A percentile compares a stretch with the other conserved stretches of the same genome.
Conservation (phyloP, 177 flowering plant genomes). For the Tripterygium wilfordii region DNA sequence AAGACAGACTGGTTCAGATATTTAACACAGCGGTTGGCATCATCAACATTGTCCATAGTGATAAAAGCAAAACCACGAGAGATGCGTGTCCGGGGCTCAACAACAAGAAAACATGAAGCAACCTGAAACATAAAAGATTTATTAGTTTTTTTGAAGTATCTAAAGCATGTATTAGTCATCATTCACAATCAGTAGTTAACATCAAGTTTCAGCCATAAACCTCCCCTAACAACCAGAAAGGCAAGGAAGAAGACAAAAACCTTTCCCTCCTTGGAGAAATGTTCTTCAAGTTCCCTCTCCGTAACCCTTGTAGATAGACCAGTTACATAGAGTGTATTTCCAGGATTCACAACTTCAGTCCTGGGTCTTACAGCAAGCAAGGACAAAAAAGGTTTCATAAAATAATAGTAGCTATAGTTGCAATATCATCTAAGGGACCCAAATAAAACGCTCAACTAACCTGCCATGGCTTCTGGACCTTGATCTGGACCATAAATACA, state of each 20-base stretch:
- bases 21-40: slow-evolving; percentile 83
- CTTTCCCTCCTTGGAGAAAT: slow-evolving; percentile 91
- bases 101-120: slow-evolving; percentile 66
- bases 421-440: too few species aligned
- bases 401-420: not conserved
- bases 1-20: slow-evolving; percentile 84
- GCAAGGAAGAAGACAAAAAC: slow-evolving; percentile 23
- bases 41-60: slow-evolving; percentile 77
- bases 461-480: slow-evolving; percentile 33
- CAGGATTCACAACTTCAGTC: slow-evolving; percentile 54
- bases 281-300: slow-evolving; percentile 77
- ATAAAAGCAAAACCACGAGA: slow-evolving; percentile 98
- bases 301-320: slow-evolving; percentile 87
- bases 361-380: too few species aligned
- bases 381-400: too few species aligned
- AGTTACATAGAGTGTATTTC: slow-evolving; percentile 90
- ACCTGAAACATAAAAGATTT: slow-evolving; percentile 45
- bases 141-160: too few species aligned
- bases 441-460: too few species aligned
- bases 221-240: too few species aligned
- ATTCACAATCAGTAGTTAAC: not conserved
- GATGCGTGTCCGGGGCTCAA: slow-evolving; percentile 87
- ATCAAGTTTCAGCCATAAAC: not conserved
- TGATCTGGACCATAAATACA: slow-evolving; percentile 15
- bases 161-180: not conserved